Conservation (phyloP, 306 rosid species). For the Sesbania bispinosa region DNA sequence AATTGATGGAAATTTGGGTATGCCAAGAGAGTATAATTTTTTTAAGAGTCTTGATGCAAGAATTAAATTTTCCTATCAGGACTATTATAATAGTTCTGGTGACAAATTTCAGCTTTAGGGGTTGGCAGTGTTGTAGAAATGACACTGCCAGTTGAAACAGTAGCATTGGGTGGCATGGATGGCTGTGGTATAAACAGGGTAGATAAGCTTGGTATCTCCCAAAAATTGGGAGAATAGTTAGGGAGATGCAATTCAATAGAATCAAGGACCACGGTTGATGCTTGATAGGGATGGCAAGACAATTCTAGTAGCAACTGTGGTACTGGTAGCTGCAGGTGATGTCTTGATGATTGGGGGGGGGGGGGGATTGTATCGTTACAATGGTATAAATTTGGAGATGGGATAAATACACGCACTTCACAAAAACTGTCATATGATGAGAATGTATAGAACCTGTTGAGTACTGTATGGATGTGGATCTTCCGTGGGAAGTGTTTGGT, state of each 20-base stretch:
- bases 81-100: too few relatives aligned
- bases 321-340: neutral
- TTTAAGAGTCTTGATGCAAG: neutral
- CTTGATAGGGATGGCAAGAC: neutral
- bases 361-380: neutral
- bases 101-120: too few relatives aligned
- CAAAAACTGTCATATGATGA: neutral
- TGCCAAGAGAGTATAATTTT: neutral
- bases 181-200: neutral
- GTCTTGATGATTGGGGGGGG: neutral
- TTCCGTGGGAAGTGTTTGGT: too few relatives aligned
- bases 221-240: neutral
- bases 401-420: neutral
- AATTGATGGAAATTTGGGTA: neutral
- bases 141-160: neutral
- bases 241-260: neutral
- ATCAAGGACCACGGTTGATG: neutral
- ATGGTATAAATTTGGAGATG: neutral
- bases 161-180: neutral
- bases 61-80: neutral
- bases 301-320: neutral
- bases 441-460: neutral
- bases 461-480: neutral
- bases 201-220: neutral
- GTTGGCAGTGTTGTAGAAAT: too few relatives aligned